A percentile compares a stretch with the other conserved stretches of the same genome.
These are phyloP conservation scores for Rhododendron vialii DNA, from an alignment of 148 eudicot genomes.

Conservation along the genomic window DNA sequence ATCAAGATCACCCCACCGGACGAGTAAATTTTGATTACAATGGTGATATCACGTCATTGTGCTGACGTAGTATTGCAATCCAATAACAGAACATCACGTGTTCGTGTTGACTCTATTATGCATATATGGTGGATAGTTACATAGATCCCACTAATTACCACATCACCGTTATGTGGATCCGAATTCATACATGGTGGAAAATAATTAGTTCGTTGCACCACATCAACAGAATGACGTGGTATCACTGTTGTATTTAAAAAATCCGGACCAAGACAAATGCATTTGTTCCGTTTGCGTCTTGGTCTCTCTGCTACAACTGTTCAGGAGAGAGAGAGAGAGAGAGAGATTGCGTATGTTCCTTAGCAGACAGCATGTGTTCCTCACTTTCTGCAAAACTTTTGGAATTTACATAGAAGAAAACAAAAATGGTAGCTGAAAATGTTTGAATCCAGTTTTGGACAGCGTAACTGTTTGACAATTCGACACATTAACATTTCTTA, in stretches of 20 bases:
- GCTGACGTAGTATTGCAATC: too few relatives aligned
- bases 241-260: too few relatives aligned
- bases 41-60: too few relatives aligned
- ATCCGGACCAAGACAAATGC: not conserved
- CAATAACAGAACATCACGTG: too few relatives aligned
- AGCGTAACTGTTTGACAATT: not conserved
- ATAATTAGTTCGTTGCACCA: too few relatives aligned
- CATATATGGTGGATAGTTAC: too few relatives aligned
- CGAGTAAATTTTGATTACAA: too few relatives aligned
- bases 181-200: too few relatives aligned
- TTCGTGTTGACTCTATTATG: too few relatives aligned
- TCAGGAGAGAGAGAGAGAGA: not conserved
- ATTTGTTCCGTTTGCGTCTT: not conserved
- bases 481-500: not conserved
- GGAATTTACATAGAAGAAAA: not conserved
- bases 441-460: not conserved
- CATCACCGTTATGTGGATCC: accelerated
- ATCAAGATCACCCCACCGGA: not conserved
- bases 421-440: not conserved
- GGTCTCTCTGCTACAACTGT: not conserved
- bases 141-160: too few relatives aligned
- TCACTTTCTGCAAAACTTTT: not conserved
- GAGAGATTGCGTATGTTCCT: not conserved
- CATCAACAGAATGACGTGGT: too few relatives aligned
- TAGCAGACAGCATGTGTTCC: not conserved